Evolutionary conservation across 805 yeast genomes (phyloP).

Genomic region (Dipodascus albidus): DNA sequence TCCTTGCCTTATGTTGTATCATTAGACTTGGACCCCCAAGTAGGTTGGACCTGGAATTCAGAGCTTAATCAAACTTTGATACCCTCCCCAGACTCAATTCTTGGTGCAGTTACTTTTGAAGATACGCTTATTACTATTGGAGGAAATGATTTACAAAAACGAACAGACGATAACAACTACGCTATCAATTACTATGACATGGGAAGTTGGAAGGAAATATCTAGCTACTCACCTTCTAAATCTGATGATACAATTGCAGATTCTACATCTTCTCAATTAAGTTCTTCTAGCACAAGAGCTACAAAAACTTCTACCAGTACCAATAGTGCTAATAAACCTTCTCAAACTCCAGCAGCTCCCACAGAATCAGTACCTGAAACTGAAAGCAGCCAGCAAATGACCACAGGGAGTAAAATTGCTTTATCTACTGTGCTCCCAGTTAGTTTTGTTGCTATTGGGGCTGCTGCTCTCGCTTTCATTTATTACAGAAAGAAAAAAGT

Average conservation of each 20-base stretch:
- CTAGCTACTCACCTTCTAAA: background rate
- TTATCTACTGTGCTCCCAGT: constrained; percentile 36
- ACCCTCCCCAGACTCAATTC: constrained; percentile 15
- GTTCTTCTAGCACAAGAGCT: too few relatives aligned
- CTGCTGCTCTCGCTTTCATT: constrained; percentile 20
- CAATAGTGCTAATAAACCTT: too few relatives aligned
- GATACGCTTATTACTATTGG: constrained; percentile 37
- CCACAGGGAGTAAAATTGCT: constrained; percentile 31
- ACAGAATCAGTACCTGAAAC: background rate
- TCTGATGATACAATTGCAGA: background rate
- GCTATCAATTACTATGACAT: background rate
- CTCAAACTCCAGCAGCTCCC: background rate
- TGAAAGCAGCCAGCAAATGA: constrained; percentile 7
- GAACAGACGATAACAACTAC: constrained; percentile 1
- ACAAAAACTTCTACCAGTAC: too few relatives aligned
- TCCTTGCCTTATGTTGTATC: constrained; percentile 35
- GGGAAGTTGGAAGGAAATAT: background rate
- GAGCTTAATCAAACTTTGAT: constrained; percentile 3
- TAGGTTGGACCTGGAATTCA: constrained; percentile 34
- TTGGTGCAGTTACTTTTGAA: constrained; percentile 44
- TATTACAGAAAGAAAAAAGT: background rate
- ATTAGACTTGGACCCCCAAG: constrained; percentile 27
- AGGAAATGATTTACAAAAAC: background rate
- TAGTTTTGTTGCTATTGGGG: constrained; percentile 23
- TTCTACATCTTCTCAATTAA: too few relatives aligned